Evolutionary conservation across 768 basidiomycete species (phyloP), one percentile per base, ranked within the genome.

Genomic region (Rhizopogon vinicolor): DNA sequence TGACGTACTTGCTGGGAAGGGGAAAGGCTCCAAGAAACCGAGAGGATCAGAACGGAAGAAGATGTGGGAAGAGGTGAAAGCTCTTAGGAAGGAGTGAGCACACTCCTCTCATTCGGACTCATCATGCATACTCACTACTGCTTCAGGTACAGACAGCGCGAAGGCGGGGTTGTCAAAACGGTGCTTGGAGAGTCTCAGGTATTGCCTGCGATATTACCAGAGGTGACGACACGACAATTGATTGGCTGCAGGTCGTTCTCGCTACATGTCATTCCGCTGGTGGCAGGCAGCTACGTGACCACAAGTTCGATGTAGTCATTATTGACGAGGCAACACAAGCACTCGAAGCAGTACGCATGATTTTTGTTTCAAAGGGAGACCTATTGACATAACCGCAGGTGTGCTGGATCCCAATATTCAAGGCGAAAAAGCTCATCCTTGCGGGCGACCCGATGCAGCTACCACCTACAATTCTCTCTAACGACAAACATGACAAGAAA

Each of bases 291-390:
- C 72, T 98, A 7, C 78, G 81, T 42, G 83, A 87, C 56, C 78
- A 86, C 54, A 72, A 79, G 1, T 99, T 99, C 64, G 97, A 99
- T 65, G 89, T 96, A 0, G 84, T 94, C 10, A 88, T 99, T 44
- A 95, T 99, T 52, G 97, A 99, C 61, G 97, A 99, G 72, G 97
- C 97, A 0, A 98, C 97, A 0, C 97, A 98, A 68, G 96, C 95
- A 3, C 65, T 97, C 13, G 96, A 99, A 73, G 93, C 94, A 22
- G 94, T 94, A 65, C 28, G 16, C 1, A 41, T 6, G 18, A 25
- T 28, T 33, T 40, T 25, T 48, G 7, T 37, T 57, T 9, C 44
- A 29, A 16, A 7, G n/a, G 8, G 12, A 25, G 19, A 3, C 41
- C 10, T n/a, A 44, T 35, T 52, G 12, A 50, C 29, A 33, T 13